Evolutionary conservation across 2,329 filamentous ascomycete genomes (phyloP), one percentile per base, ranked within the genome.

Genomic region (Aspergillus jensenii): DNA sequence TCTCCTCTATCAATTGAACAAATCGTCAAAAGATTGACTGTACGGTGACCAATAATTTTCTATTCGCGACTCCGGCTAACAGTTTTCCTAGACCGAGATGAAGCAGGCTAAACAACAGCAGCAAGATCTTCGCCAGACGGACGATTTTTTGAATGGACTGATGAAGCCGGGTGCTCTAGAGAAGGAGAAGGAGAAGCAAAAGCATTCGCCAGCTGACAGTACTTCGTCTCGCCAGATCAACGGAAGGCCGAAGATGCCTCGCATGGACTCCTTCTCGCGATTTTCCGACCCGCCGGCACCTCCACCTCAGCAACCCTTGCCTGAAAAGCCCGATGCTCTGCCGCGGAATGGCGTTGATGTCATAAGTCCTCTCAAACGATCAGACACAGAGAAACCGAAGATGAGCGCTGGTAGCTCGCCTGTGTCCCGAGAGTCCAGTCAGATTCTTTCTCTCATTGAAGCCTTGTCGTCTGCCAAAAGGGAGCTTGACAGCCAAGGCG

Each of bases 211-310:
- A 66, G 79, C 66, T 62, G 77, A 77, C 50, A 73, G 59, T 51
- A 79, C 63, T 73, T 77, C 60, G 75, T 77, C 67, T 51, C 73
- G 71, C 45, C 78, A 78, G 59, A 63, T 77, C n/a, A 82, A 80
- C 59, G 78, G 77, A 48, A 72, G 74, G 33, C 73, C 74, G 8
- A 78, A 79, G 62, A 73, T 77, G 57, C 75, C 80, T 47, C 88
- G 91, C 64, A 78, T 86, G 19, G 92, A 96, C 68, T 80, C 87
- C 41, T 93, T 95, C 67, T 85, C 90, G 4, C 85, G 92, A 52
- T 98, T 97, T 72, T 95, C 91, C 1, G 93, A 97, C 58, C 93
- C 93, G 51, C 93, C 93, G 4, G 93, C 93, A 21, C 93, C 93
- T 7, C 93, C 93, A 25, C 93, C 93, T 27, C 92, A 96, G 66